Percentiles rank a stretch among this genome's conserved stretches.
These are phyloP conservation scores for Chlorencoelia australis DNA, from an alignment of 2,329 filamentous ascomycete genomes.

Conservation along the genomic window DNA sequence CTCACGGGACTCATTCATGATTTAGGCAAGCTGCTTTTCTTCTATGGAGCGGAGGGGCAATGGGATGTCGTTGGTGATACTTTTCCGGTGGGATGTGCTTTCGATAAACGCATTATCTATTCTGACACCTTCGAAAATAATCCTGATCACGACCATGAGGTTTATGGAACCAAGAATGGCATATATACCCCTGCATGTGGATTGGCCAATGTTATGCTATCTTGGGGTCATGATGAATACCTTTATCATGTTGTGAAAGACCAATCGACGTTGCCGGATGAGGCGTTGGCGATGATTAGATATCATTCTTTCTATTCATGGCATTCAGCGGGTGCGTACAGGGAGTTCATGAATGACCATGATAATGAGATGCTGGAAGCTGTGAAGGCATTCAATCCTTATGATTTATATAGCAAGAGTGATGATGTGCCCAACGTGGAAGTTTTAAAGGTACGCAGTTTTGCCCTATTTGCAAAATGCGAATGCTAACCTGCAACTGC, in stretches of 20 bases:
- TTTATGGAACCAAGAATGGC: conserved; percentile 67
- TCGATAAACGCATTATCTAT: conserved; percentile 71
- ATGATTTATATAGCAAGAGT: conserved; percentile 86
- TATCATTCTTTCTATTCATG: conserved; percentile 93
- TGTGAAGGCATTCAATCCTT: conserved; percentile 81
- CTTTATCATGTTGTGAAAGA: conserved; percentile 80
- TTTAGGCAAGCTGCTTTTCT: conserved; percentile 69
- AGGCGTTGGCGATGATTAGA: conserved; percentile 82
- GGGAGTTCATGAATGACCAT: conserved; percentile 72
- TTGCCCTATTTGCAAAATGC: background rate
- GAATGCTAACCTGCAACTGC: conserved; percentile 7
- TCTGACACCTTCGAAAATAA: conserved; percentile 67
- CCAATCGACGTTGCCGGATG: conserved; percentile 66
- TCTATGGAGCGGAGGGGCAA: conserved; percentile 75
- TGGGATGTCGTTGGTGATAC: conserved; percentile 91
- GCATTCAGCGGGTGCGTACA: conserved; percentile 75
- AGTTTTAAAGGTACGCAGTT: conserved; percentile 55
- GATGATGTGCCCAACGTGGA: conserved; percentile 69
- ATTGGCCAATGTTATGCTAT: conserved; percentile 79
- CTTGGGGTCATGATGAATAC: conserved; percentile 85
- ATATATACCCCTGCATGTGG: conserved; percentile 75
- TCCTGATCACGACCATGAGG: conserved; percentile 58
- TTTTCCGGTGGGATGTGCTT: conserved; percentile 68
- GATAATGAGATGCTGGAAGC: conserved; percentile 72
- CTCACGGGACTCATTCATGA: conserved; percentile 70